phyloP scores from a whole-genome alignment of 805 yeast genomes.

The Suhomyces prunicola region DNA sequence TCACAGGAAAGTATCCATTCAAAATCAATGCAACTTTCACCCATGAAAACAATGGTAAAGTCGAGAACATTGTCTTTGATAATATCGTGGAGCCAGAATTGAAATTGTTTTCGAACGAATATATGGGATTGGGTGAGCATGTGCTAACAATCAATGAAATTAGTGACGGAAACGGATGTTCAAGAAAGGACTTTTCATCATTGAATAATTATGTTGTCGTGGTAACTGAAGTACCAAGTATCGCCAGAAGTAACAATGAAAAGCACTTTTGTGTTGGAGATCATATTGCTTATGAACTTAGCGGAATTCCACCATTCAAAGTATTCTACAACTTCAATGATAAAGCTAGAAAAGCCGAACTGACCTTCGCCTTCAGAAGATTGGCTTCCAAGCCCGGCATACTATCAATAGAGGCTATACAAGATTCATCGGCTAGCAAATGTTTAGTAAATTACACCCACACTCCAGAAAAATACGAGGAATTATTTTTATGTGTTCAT shows the following conservation, averaged over 20 bases:
- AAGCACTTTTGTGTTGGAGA: conserved; percentile 88
- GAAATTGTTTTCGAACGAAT: conserved; percentile 33
- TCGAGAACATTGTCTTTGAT: conserved; percentile 44
- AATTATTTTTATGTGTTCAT: conserved; percentile 35
- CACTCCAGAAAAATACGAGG: conserved; percentile 15
- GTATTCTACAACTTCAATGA: conserved; percentile 74
- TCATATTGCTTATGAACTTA: conserved; percentile 68
- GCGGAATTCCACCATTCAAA: conserved; percentile 78
- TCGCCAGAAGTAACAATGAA: conserved; percentile 32
- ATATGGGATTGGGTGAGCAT: conserved; percentile 69
- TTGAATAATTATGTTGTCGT: conserved; percentile 48
- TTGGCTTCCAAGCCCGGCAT: conserved; percentile 82
- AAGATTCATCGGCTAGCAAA: conserved; percentile 68
- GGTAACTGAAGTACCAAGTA: conserved; percentile 75
- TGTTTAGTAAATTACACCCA: conserved; percentile 63
- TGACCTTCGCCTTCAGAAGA: conserved; percentile 50
- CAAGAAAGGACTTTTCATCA: conserved; percentile 37
- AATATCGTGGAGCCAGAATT: conserved; percentile 33
- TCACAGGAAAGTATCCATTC: conserved; percentile 64
- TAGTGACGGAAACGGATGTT: conserved; percentile 70
- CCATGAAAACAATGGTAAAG: conserved; percentile 57
- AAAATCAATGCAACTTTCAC: conserved; percentile 52
- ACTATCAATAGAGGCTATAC: conserved; percentile 60
- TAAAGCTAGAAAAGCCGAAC: conserved; percentile 52
- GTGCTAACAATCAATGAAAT: conserved; percentile 55